Base-by-base conservation (phyloP, 2,329 filamentous ascomycete genomes). In the Zasmidium angulare region DNA sequence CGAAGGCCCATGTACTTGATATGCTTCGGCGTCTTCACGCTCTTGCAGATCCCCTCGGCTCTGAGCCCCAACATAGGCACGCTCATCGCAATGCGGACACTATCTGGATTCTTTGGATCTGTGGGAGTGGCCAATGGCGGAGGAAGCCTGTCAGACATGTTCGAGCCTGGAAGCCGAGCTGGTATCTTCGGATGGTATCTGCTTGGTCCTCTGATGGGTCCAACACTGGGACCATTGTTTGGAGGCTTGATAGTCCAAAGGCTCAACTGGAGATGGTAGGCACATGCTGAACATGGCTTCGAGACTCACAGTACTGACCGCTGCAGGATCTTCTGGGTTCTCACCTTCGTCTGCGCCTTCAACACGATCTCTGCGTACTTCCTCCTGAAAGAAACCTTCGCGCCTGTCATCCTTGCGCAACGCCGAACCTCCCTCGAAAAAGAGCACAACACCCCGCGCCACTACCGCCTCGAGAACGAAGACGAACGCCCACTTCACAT, bases 131-230 rank as follows among this genome's bases (percentile, higher is more conserved):
- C 80, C 0, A 82, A 81, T 66, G 81, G 81, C 1, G 81, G 81
- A 6, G 80, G 80, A 1, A 81, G 77, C 0, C 79, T 82, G n/a
- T 75, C 71, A 50, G 81, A 82, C 55, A 82, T 82, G 79, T 83
- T 81, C 56, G 64, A 73, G 22, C 76, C 78, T 0, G 73, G 68
- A 22, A 72, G 81, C 59, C 69, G 81, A 60, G 80, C 78, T 10
- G 74, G 76, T 3, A 73, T 81, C 0, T 79, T 79, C 59, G 77
- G 77, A 2, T 79, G 76, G 75, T 80, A 80, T 61, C 65, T 79
- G 1, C 66, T 79, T 0, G 77, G 77, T 0, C 77, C 75, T 0
- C 55, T 81, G 2, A 72, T 81, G 1, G 78, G 78, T 1, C 69
- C 69, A 11, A 69, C 66, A 6, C 65, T 79, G 0, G 78, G 78